Evolutionary conservation across 495 filamentous ascomycete species (phyloP), one percentile per base, ranked within the genome.

Genomic region (Astrocystis sublimbata): DNA sequence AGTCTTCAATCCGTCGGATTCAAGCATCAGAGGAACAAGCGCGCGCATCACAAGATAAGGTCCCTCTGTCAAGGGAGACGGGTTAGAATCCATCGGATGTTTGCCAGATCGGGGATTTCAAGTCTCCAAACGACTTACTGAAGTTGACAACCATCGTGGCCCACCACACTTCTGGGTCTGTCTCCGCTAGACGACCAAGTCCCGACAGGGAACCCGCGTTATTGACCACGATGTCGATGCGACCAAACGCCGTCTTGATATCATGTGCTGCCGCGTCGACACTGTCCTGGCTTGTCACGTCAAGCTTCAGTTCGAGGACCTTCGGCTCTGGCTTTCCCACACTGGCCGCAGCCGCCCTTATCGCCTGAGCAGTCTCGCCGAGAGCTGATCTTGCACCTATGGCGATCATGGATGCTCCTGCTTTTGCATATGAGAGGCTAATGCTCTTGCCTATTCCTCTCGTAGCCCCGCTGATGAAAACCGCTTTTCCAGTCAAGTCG

Each of bases 211-310:
- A 63, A 17, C 78, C 84, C 0, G 84, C 82, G 49, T 86, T 85
- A 65, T 83, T 85, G 61, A 86, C 70, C 15, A 86, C 65, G 40
- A 86, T 76, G 51, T 87, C 83, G 0, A 85, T 59, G 1, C 68
- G 65, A 4, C 76, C 76, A 43, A 78, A 73, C 0, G 47, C 42
- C 36, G 70, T 30, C 21, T 73, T 71, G 4, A 75, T 64, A 9
- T 69, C 33, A 4, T 68, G 53, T 4, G 69, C 76, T 0, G 73
- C 75, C 0, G 55, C 61, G 1, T 70, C 72, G 4, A 83, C 78
- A 49, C 65, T 74, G 2, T 68, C 65, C 19, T 64, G 59, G 41
- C 73, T 71, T 7, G 75, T 69, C 13, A 83, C 77, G 64, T 85
- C 81, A 3, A 83, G 40, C n/a, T 67, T 46, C 10, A 83, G 31